These are phyloP conservation scores for Penicillium cataractarum DNA, from an alignment of 495 filamentous ascomycete genomes.

Conservation along the genomic window DNA sequence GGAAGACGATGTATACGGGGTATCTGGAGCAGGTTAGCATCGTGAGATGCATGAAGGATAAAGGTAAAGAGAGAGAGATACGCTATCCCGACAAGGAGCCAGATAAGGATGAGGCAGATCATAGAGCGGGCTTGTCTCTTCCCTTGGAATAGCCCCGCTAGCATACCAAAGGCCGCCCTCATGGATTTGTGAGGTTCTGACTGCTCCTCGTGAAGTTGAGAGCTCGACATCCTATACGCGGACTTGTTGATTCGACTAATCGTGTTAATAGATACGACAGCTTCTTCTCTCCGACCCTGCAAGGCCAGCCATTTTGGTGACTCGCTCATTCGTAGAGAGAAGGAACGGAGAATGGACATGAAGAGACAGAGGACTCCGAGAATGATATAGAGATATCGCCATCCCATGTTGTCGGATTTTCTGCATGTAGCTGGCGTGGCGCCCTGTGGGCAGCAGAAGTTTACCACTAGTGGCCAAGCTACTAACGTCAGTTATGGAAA, in stretches of 20 bases:
- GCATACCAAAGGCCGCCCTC: not conserved
- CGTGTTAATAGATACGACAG: not conserved
- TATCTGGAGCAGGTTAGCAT: not conserved
- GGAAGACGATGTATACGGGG: not conserved
- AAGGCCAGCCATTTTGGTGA: not conserved
- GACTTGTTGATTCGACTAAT: not conserved
- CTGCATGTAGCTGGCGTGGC: too few species aligned
- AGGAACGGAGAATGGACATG: not conserved
- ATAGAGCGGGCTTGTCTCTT: not conserved
- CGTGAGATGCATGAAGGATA: too few species aligned
- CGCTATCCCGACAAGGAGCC: not conserved
- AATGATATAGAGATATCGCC: not conserved
- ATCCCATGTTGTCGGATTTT: too few species aligned
- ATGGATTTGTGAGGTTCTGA: not conserved
- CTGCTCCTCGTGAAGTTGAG: not conserved
- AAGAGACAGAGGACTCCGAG: not conserved
- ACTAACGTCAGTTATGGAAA: too few species aligned
- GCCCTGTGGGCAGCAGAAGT: too few species aligned
- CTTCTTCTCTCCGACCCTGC: not conserved
- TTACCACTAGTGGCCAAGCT: too few species aligned
- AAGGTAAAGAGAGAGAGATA: not conserved
- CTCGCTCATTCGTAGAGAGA: not conserved
- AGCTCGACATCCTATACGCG: not conserved
- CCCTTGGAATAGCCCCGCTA: not conserved
- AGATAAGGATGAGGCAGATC: not conserved